Conservation (phyloP, 768 basidiomycete genomes). For the Rhodocollybia butyracea region DNA sequence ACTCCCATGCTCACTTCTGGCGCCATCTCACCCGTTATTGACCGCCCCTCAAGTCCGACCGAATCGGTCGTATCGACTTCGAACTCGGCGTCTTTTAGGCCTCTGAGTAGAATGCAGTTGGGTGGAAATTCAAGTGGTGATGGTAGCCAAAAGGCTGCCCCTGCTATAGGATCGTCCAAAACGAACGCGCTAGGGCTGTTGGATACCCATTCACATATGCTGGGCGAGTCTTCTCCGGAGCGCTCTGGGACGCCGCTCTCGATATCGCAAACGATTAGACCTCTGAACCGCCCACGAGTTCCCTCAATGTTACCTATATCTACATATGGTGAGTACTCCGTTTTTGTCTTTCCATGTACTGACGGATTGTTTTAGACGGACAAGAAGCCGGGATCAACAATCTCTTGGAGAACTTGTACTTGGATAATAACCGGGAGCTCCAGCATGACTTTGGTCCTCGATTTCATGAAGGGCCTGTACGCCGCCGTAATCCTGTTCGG, state of each 20-base stretch:
- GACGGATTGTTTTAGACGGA: slow-evolving; percentile 52
- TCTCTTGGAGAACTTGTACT: slow-evolving; percentile 84
- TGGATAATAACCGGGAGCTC: slow-evolving; percentile 82
- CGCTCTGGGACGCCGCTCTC: slow-evolving; percentile 80
- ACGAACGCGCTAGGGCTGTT: slow-evolving; percentile 80
- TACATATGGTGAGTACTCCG: slow-evolving; percentile 57
- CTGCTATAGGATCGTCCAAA: slow-evolving; percentile 84
- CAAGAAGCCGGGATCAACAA: slow-evolving; percentile 89
- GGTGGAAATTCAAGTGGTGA: slow-evolving; percentile 57
- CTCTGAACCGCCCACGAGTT: slow-evolving; percentile 41
- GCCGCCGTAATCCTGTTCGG: slow-evolving; percentile 70
- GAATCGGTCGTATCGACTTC: slow-evolving; percentile 77
- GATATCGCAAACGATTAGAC: slow-evolving; percentile 52
- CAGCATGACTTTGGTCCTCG: slow-evolving; percentile 91
- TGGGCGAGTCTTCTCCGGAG: slow-evolving; percentile 63
- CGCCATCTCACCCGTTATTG: slow-evolving; percentile 30
- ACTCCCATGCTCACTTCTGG: slow-evolving; percentile 26
- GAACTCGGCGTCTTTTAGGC: slow-evolving; percentile 59
- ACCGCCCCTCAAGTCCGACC: slow-evolving; percentile 74
- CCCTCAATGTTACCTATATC: slow-evolving; percentile 61
- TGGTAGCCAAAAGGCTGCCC: slow-evolving; percentile 72
- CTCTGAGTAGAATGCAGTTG: slow-evolving; percentile 61
- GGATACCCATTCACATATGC: slow-evolving; percentile 70
- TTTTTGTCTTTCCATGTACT: not conserved
- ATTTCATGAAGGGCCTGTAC: slow-evolving; percentile 76